Conservation (phyloP, 129 eudicot species). For the Lonicera japonica region DNA sequence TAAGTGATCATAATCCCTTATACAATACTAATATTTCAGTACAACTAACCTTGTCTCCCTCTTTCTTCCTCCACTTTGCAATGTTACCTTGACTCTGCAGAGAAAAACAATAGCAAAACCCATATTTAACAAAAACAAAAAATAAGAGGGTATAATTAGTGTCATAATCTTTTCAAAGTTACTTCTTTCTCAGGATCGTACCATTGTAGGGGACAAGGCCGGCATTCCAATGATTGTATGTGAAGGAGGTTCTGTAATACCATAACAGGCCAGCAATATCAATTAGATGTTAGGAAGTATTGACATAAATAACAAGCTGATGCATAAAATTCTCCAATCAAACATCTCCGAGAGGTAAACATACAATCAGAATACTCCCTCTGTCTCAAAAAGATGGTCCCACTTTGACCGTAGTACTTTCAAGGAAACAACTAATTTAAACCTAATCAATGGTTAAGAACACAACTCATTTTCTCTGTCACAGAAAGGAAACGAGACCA, state of each 20-base stretch:
- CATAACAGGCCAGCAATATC: slow-evolving; percentile 10
- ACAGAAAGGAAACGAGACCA: no score
- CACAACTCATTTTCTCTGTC: no score
- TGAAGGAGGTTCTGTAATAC: slow-evolving; percentile 56
- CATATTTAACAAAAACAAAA: background rate
- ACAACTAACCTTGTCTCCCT: slow-evolving; percentile 86
- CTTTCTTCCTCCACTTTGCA: slow-evolving; percentile 86
- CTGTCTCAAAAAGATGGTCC: background rate
- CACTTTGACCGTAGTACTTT: background rate
- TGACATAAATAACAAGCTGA: background rate
- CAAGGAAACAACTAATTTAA: background rate
- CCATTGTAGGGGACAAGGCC: slow-evolving; percentile 97
- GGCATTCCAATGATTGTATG: slow-evolving; percentile 78
- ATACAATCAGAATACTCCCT: background rate
- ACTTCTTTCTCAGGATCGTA: slow-evolving; percentile 20
- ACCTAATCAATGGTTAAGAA: background rate
- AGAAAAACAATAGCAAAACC: background rate
- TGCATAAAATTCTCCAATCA: background rate
- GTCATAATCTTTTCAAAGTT: background rate
- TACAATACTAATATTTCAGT: slow-evolving; percentile 6
- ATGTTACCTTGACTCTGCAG: slow-evolving; percentile 88
- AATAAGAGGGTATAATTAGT: background rate
- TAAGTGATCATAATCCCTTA: background rate
- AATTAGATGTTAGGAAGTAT: background rate
- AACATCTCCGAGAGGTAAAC: background rate